phyloP scores from a whole-genome alignment of 306 rosid species.

The Begonia peltatifolia region DNA sequence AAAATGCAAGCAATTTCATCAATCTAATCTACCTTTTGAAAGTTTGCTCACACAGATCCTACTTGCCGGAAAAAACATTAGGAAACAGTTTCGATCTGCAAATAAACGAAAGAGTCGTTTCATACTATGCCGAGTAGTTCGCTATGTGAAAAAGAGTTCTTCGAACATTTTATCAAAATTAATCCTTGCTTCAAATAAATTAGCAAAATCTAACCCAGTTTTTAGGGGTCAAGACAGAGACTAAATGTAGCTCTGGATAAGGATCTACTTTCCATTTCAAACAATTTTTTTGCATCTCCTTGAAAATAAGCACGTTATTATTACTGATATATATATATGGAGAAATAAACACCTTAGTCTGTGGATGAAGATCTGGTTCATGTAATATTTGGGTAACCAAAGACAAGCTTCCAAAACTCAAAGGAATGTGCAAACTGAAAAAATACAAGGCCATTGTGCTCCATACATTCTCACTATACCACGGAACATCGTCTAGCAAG shows the following conservation, averaged over 20 bases:
- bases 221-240: neutral
- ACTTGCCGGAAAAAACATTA: too few relatives aligned
- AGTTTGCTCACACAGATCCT: neutral
- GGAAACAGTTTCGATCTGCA: too few relatives aligned
- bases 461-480: conserved; percentile 56
- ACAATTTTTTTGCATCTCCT: too few relatives aligned
- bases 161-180: too few relatives aligned
- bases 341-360: conserved; percentile 36
- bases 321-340: neutral
- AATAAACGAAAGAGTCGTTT: too few relatives aligned
- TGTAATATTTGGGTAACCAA: conserved; percentile 30
- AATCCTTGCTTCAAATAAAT: too few relatives aligned
- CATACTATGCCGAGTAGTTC: too few relatives aligned
- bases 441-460: conserved; percentile 48
- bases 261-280: too few relatives aligned
- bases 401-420: conserved; percentile 74
- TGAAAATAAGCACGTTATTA: neutral
- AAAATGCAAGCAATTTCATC: neutral
- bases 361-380: conserved; percentile 46
- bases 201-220: neutral
- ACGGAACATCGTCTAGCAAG: conserved; percentile 33
- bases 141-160: too few relatives aligned
- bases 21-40: neutral
- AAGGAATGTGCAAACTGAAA: conserved; percentile 71
- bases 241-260: neutral